Conservation (phyloP, 495 filamentous ascomycete species). For the Aspergillus haitiensis region DNA sequence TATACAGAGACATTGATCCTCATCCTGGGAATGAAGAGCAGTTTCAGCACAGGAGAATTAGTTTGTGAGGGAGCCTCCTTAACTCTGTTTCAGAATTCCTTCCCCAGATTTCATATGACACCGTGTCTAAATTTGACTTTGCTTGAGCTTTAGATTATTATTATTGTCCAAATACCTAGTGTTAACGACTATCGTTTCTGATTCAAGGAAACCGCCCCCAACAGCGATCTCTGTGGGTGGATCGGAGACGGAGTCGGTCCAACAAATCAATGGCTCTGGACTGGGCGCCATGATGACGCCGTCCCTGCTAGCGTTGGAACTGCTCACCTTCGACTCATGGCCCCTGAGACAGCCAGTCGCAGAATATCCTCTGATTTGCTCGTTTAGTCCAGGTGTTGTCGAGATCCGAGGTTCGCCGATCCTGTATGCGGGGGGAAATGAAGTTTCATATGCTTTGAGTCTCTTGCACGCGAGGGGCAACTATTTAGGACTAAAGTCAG, state of each 20-base stretch:
- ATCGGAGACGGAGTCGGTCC: neutral
- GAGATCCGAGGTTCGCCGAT: constrained; percentile 23
- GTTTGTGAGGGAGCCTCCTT: no score
- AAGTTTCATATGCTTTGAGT: constrained; percentile 20
- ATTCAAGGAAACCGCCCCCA: neutral
- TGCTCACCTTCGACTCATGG: neutral
- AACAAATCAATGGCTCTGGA: neutral
- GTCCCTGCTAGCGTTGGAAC: neutral
- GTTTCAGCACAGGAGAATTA: no score
- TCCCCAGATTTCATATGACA: no score
- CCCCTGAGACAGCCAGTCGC: neutral
- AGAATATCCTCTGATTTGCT: neutral
- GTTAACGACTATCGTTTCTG: no score
- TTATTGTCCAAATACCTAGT: no score
- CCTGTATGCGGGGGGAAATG: constrained; percentile 6
- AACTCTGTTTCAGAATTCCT: no score
- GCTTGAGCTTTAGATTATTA: no score
- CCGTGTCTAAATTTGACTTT: no score
- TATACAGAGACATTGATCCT: no score
- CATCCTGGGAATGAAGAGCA: no score
- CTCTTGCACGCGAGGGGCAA: constrained; percentile 3
- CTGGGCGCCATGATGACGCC: neutral
- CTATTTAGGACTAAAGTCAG: no score
- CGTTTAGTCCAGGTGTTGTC: neutral
- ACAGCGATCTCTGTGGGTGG: neutral